phyloP scores from a whole-genome alignment of 2,329 filamentous ascomycete species.

The Colletotrichum camelliae region DNA sequence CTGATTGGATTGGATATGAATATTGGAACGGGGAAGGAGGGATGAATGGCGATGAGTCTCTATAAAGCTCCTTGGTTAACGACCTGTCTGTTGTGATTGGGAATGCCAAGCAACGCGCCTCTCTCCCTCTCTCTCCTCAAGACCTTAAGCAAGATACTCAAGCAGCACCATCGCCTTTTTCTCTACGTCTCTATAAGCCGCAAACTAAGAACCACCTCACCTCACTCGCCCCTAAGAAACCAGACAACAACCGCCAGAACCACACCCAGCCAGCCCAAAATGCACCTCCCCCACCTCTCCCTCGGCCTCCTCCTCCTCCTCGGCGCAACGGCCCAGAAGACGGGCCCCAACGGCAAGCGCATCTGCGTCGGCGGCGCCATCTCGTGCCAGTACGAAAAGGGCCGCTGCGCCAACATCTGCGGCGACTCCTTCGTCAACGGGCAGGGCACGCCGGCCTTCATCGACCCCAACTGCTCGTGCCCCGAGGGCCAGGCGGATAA shows the following conservation, averaged over 20 bases:
- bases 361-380: conserved; percentile 7
- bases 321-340: neutral
- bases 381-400: conserved; percentile 8
- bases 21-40: neutral
- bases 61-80: neutral
- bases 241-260: neutral
- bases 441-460: neutral
- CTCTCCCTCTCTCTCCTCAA: neutral
- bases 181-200: neutral
- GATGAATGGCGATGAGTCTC: neutral
- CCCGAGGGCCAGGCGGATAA: conserved; percentile 5
- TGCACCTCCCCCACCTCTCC: neutral
- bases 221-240: neutral
- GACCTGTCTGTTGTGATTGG: neutral
- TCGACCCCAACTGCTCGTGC: conserved; percentile 8
- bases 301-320: neutral
- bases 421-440: neutral
- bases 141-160: neutral
- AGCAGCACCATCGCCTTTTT: neutral
- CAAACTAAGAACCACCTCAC: neutral
- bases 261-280: neutral
- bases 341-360: neutral
- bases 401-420: conserved; percentile 10
- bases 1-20: neutral
- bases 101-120: neutral